Conservation (phyloP, 495 filamentous ascomycete genomes). For the Daldinia vernicosa region DNA sequence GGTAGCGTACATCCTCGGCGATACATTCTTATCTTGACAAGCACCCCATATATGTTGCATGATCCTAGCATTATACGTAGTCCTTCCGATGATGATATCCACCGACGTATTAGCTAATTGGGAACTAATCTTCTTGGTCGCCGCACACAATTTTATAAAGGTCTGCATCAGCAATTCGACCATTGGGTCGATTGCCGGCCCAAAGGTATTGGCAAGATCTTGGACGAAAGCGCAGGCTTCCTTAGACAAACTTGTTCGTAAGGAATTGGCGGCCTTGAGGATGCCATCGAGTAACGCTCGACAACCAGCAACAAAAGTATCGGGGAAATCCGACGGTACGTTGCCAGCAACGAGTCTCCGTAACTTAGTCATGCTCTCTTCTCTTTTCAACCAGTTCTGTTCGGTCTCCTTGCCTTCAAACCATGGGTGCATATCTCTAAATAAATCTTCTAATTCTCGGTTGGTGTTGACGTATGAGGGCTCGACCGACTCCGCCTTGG, state of each 20-base stretch:
- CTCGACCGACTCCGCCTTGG: conserved; percentile 73
- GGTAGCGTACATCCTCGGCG: conserved; percentile 77
- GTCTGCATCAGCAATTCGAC: conserved; percentile 90
- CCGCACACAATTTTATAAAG: conserved; percentile 84
- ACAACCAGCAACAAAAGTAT: conserved; percentile 71
- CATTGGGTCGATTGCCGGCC: conserved; percentile 84
- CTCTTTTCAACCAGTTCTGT: conserved; percentile 86
- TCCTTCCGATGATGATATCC: conserved; percentile 76
- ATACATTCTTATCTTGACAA: conserved; percentile 89
- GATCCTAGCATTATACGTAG: conserved; percentile 78
- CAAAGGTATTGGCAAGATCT: conserved; percentile 79
- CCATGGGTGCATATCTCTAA: conserved; percentile 76
- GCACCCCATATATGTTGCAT: conserved; percentile 84
- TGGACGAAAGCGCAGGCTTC: conserved; percentile 86
- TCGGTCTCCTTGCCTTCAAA: conserved; percentile 94
- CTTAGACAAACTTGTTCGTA: conserved; percentile 88
- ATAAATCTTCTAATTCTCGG: conserved; percentile 83
- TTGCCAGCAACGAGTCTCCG: conserved; percentile 85
- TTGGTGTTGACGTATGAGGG: conserved; percentile 82
- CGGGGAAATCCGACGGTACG: conserved; percentile 77
- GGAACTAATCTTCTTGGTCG: conserved; percentile 89
- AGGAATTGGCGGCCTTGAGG: conserved; percentile 83
- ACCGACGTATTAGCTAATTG: conserved; percentile 80
- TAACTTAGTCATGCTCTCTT: conserved; percentile 78
- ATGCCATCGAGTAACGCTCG: conserved; percentile 86